Evolutionary conservation across 352 stramenopile genomes (phyloP), one percentile per base, ranked within the genome.

Genomic region (Pythium periplocum): DNA sequence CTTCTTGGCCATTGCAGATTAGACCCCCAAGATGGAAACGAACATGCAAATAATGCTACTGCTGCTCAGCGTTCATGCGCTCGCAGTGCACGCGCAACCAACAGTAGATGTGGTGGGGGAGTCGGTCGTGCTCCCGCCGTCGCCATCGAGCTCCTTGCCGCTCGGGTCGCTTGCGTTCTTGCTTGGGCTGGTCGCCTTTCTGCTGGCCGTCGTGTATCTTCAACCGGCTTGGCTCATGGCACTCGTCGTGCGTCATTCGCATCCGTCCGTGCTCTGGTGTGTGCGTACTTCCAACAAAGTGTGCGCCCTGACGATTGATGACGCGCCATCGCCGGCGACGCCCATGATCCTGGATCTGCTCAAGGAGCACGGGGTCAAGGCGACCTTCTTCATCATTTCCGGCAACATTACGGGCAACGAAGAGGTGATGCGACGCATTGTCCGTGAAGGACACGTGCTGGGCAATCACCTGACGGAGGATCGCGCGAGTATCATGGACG

Each of bases 361-460:
- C 44, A 69, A 66, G 12, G 58, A 78, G 34, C 54, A 87, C 62
- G 65, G 68, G 33, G 67, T 91, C 42, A 81, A 77, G 42, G 84
- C 84, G 48, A 92, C 83, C 48, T 94, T 94, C 64, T 94, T 94
- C 57, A 75, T 94, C 68, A 94, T 94, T 67, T 87, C 79, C 2
- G 59, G 66, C 53, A 69, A 83, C 48, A 87, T 92, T 40, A 54
- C 62, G 6, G 81, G 79, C 36, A 69, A 81, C 45, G 83, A 94
- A 56, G 66, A 88, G 7, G 68, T 87, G 8, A 43, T 94, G 38
- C 64, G 65, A 12, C 81, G 81, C 46, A 94, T 94, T 33, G 79
- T 94, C 31, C 58, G 62, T n/a, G 83, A 94, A 49, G 83, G 83
- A 11, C 83, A 94, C 57, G 62, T 59, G 5, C 66, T 94, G 11